Conservation (phyloP, 108 stramenopile genomes). For the Stephanodiscus minutulus region DNA sequence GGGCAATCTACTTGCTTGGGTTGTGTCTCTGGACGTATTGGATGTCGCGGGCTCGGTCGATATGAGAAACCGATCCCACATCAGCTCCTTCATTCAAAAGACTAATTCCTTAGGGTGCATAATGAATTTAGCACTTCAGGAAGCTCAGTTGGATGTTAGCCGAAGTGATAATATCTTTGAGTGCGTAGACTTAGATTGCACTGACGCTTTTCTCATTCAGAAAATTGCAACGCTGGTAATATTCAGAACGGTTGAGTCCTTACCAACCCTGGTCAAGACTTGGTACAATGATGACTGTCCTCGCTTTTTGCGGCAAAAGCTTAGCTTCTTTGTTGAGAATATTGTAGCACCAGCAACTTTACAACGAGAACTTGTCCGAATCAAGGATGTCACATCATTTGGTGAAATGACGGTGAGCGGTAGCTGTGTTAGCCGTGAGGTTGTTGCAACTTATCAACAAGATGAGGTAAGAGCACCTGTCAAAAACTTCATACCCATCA, state of each 20-base stretch:
- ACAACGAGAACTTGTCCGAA: conserved; percentile 62
- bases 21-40: conserved; percentile 54
- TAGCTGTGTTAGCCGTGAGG: conserved; percentile 68
- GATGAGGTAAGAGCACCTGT: conserved; percentile 64
- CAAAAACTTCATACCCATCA: neutral
- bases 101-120: conserved; percentile 42
- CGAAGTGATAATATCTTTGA: conserved; percentile 36
- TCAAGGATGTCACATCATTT: conserved; percentile 61
- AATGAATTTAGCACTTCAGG: conserved; percentile 56
- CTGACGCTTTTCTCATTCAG: conserved; percentile 30
- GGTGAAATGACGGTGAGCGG: conserved; percentile 83
- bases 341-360: conserved; percentile 75
- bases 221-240: conserved; percentile 62
- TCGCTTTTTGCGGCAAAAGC: conserved; percentile 46
- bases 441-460: conserved; percentile 80
- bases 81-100: conserved; percentile 64
- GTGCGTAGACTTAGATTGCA: conserved; percentile 29
- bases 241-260: conserved; percentile 73
- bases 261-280: conserved; percentile 73
- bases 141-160: conserved; percentile 52
- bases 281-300: conserved; percentile 87
- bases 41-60: conserved; percentile 61
- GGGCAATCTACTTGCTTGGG: conserved; percentile 67
- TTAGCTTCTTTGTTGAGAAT: conserved; percentile 71
- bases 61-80: conserved; percentile 60